Percentiles rank a stretch among this genome's conserved stretches.
phyloP scores from a whole-genome alignment of 2,329 filamentous ascomycete genomes.

The Meredithiella fracta region DNA sequence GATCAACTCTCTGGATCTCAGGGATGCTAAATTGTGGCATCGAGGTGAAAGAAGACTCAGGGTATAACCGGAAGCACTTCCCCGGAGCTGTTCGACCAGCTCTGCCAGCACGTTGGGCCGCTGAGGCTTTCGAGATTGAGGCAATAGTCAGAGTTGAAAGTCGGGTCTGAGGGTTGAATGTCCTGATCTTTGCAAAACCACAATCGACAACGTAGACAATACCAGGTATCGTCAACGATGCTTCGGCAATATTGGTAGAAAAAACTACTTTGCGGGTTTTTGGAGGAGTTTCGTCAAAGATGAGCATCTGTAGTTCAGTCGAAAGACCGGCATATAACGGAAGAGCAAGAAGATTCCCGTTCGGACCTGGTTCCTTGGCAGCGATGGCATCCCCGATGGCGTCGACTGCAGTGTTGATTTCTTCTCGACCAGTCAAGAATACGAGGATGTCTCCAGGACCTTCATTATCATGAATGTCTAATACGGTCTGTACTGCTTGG shows the following conservation, averaged over 20 bases:
- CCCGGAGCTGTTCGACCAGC: slow-evolving; percentile 79
- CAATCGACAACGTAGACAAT: slow-evolving; percentile 83
- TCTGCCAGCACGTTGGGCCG: slow-evolving; percentile 77
- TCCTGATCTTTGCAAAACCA: slow-evolving; percentile 78
- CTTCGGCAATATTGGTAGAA: slow-evolving; percentile 91
- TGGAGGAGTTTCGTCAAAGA: slow-evolving; percentile 70
- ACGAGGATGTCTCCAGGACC: slow-evolving; percentile 72
- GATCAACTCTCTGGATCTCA: slow-evolving; percentile 82
- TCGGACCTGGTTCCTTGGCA: not conserved
- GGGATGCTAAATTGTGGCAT: slow-evolving; percentile 62
- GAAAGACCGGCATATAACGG: slow-evolving; percentile 81
- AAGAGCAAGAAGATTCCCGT: slow-evolving; percentile 29
- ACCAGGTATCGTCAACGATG: slow-evolving; percentile 83
- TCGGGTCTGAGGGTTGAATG: slow-evolving; percentile 67
- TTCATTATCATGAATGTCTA: slow-evolving; percentile 75
- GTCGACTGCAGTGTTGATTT: slow-evolving; percentile 48
- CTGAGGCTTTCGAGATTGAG: slow-evolving; percentile 75
- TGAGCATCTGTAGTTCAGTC: slow-evolving; percentile 84
- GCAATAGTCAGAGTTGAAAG: slow-evolving; percentile 77
- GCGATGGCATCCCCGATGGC: slow-evolving; percentile 29
- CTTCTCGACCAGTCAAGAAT: slow-evolving; percentile 82
- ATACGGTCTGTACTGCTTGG: slow-evolving; percentile 62
- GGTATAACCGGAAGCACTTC: slow-evolving; percentile 89
- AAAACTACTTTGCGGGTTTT: slow-evolving; percentile 83
- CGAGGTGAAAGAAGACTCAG: slow-evolving; percentile 50